Base-by-base conservation (phyloP, 2,329 filamentous ascomycete species). In the Colletotrichum siamense region DNA sequence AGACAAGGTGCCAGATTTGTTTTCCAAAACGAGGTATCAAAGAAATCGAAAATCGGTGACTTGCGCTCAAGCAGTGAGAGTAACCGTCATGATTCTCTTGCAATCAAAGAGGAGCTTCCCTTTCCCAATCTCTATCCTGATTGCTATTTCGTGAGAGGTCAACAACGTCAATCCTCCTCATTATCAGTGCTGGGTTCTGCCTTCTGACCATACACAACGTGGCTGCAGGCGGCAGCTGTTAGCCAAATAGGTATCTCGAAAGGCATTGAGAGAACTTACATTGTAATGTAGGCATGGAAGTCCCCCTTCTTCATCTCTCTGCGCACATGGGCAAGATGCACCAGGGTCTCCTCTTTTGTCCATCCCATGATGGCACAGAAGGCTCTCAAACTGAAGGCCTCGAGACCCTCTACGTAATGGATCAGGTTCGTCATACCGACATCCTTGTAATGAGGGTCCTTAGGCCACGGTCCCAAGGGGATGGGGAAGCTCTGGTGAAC, bases 351-450 rank as follows among this genome's bases (percentile, higher is more conserved):
- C 16, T 80, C 70, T 63, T 73, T 67, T 0, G 57, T 71, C 82
- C 82, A 83, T 2, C 81, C 81, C 49, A 82, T 73, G 13, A 82
- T 79, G 26, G 80, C 79, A 9, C 82, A 84, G 69, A 83, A 82
- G 30, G 82, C 61, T 10, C 77, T 76, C 62, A 82, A 71, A 22
- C 77, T 79, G 57, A 82, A 79, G 8, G 69, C 80, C 44, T 82
- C 79, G 12, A 80, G 64, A 2, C 79, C 79, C 10, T 79, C 79
- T 8, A 79, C 59, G 52, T 75, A 55, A 68, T 79, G 75, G 6
- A 71, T 66, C 5, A 78, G 69, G 59, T 84, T 85, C 52, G 26
- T 57, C 52, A 57, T 13, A 26, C 52, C 52, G 10, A 57, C 22
- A 8, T 57, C 22, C 52, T 57, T 26, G 13, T 57, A 13, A 22